Evolutionary conservation across 192 early-diverging fungal genomes (phyloP).

Genomic region (Helicostylum pulchrum): DNA sequence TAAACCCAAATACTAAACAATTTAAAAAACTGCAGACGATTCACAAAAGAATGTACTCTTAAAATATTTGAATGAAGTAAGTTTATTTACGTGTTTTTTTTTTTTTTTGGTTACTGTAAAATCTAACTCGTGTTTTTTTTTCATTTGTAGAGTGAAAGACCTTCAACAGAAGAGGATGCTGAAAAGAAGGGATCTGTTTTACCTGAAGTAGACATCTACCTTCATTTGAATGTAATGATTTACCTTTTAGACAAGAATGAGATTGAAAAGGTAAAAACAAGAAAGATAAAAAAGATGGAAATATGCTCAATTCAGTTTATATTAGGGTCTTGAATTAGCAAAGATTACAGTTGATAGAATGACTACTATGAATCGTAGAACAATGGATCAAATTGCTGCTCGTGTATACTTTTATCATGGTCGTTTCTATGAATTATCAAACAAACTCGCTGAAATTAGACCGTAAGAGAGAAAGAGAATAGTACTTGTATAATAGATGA

Average conservation of each 20-base stretch:
- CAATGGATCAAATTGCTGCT: slow-evolving; percentile 85
- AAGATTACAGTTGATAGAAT: slow-evolving; percentile 61
- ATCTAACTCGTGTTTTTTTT: no score
- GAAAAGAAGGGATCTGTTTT: slow-evolving; percentile 33
- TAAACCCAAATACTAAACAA: neutral
- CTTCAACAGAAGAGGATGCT: slow-evolving; percentile 12
- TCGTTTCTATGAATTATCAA: slow-evolving; percentile 81
- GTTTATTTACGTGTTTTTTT: neutral
- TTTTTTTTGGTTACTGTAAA: no score
- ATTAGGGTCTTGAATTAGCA: slow-evolving; percentile 67
- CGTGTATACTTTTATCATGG: slow-evolving; percentile 93
- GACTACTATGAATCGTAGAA: slow-evolving; percentile 76
- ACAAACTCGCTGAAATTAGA: slow-evolving; percentile 69
- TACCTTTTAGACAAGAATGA: slow-evolving; percentile 78
- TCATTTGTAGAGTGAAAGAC: slow-evolving; percentile 1
- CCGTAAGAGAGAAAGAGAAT: slow-evolving; percentile 46
- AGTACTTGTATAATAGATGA: slow-evolving; percentile 5
- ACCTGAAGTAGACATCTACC: slow-evolving; percentile 85
- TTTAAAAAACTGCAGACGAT: slow-evolving; percentile 20
- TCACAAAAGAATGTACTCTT: slow-evolving; percentile 32
- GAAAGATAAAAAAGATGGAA: neutral
- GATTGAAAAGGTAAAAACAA: slow-evolving; percentile 54
- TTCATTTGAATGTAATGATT: slow-evolving; percentile 78
- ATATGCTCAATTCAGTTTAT: neutral
- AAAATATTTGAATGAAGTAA: slow-evolving; percentile 37